Base-by-base conservation (phyloP, 495 filamentous ascomycete species). In the Penicillium verhagenii region DNA sequence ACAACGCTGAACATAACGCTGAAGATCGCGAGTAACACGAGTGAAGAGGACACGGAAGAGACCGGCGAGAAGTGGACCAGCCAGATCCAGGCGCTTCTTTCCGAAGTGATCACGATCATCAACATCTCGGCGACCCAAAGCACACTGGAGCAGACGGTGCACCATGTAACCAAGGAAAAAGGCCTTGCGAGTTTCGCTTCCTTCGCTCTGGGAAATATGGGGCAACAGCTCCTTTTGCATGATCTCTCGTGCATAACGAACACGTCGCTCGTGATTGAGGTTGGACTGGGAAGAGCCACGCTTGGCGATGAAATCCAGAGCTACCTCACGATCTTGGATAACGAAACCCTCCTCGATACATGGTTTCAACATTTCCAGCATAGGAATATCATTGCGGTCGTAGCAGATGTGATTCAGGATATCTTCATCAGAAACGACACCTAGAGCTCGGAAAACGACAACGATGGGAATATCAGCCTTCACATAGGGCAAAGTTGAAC, bases 131-230 rank as follows among this genome's bases (percentile, higher is more conserved):
- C 95, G 86, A 39, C 94, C 94, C 18, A 97, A 78, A 38, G 89
- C 88, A 68, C 91, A 96, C 65, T 96, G 91, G 2, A 99, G 79
- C 56, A 99, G 82, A 64, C 90, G 84, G 71, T 97, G 92, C 39
- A 96, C 89, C 95, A 99, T 97, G 71, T 97, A 99, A 25, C 95
- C 94, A 31, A 99, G 76, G 83, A 97, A 99, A 78, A 96, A 97
- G 5, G 94, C 94, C 69, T 99, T 99, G 24, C 90, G 77, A 1
- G 93, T 97, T 65, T 97, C 94, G 62, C 91, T 96, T n/a, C 94
- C 94, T 69, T 96, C 91, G 48, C 82, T 85, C 65, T 97, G 95
- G 2, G 93, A 96, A 42, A 99, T 96, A 63, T 99, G 94, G 6
- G 94, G 94, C 39, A 99, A 76, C 59, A 96, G 82, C 75, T 99